Conservation (phyloP, 495 filamentous ascomycete genomes). For the Aspergillus bertholletiae region DNA sequence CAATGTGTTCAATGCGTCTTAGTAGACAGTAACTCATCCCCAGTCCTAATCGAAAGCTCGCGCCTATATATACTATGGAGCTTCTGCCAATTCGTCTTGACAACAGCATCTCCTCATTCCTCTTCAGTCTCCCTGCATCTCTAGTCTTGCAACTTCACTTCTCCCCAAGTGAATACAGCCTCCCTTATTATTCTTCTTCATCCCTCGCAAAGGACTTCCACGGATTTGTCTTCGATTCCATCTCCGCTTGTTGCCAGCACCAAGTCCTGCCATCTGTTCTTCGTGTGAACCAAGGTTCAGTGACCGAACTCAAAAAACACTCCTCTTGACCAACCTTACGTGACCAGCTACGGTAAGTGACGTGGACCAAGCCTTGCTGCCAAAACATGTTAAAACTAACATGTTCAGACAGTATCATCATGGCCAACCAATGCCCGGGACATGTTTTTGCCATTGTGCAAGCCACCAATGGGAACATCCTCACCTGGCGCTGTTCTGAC, state of each 20-base stretch:
- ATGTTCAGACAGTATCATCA: constrained; percentile 14
- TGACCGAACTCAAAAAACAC: background rate
- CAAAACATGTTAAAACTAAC: background rate
- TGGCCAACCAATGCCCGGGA: constrained; percentile 48
- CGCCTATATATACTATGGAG: constrained; percentile 25
- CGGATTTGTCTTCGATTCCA: background rate
- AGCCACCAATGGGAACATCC: constrained; percentile 45
- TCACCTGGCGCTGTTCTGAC: constrained; percentile 48
- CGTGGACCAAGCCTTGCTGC: background rate
- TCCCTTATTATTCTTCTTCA: constrained; percentile 9
- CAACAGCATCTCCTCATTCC: constrained; percentile 10
- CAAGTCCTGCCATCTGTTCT: background rate
- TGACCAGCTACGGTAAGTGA: background rate
- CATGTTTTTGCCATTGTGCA: constrained; percentile 45
- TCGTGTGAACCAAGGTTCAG: background rate
- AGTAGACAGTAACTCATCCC: constrained; percentile 5
- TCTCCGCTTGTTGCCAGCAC: background rate
- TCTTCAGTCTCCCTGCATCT: constrained; percentile 11
- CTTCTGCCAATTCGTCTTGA: constrained; percentile 14
- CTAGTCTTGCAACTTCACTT: constrained; percentile 17
- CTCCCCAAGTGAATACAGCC: background rate
- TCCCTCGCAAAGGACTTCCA: background rate
- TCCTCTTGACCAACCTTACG: background rate
- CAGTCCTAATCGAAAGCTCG: constrained; percentile 13
- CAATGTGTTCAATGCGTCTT: constrained; percentile 11